A percentile compares a stretch with the other conserved stretches of the same genome.
Conservation (phyloP, 495 filamentous ascomycete species). For the Hyaloscypha hepaticicola region DNA sequence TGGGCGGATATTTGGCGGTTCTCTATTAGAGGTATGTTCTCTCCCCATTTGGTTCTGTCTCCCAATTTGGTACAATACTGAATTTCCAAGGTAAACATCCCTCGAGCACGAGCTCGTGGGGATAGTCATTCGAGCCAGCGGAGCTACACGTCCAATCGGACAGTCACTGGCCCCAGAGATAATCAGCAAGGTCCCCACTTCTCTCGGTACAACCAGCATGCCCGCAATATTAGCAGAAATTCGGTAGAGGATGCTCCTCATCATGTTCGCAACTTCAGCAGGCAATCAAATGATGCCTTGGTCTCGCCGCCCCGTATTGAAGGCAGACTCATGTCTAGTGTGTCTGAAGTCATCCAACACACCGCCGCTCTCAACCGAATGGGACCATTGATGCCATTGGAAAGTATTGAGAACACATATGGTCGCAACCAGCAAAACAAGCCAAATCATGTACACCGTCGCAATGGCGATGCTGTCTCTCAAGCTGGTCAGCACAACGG, state of each 20-base stretch:
- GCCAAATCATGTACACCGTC: background rate
- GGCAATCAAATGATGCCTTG: background rate
- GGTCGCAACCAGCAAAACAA: background rate
- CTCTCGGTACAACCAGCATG: background rate
- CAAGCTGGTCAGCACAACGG: background rate
- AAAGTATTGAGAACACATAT: slow-evolving; percentile 5
- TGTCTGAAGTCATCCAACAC: slow-evolving; percentile 16
- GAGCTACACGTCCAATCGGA: background rate
- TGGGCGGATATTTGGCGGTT: background rate
- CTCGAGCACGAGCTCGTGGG: background rate
- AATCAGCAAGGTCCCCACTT: background rate
- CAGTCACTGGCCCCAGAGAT: background rate
- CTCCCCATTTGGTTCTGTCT: no score
- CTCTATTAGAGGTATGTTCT: background rate
- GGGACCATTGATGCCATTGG: slow-evolving; percentile 6
- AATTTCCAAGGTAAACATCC: background rate
- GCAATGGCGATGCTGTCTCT: background rate
- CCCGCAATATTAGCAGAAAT: background rate
- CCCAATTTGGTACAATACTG: background rate
- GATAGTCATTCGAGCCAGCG: slow-evolving; percentile 2
- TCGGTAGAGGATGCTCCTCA: background rate
- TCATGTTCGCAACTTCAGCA: background rate
- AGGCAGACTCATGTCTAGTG: background rate
- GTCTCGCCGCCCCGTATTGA: background rate
- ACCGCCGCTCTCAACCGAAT: slow-evolving; percentile 8